Evolutionary conservation across 176 grass and related monocot species (phyloP).

Genomic region (Avena insularis): DNA sequence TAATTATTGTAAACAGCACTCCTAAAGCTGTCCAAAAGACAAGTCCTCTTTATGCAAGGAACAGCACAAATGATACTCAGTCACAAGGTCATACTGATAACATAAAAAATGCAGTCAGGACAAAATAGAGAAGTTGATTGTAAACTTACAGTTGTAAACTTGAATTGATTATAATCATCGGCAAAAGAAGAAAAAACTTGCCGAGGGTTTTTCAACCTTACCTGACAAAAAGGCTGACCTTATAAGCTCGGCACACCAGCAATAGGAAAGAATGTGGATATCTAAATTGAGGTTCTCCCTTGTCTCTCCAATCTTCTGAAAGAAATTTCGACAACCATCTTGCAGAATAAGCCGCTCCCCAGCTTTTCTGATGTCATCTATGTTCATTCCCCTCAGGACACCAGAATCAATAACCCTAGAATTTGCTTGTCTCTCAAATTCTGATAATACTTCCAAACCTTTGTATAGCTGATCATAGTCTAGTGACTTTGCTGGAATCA

Average conservation of each 20-base stretch:
- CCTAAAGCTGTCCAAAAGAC: neutral
- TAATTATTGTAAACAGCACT: conserved; percentile 12
- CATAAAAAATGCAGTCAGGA: neutral
- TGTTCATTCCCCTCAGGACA: conserved; percentile 82
- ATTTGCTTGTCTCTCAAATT: conserved; percentile 94
- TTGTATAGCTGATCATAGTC: conserved; percentile 73
- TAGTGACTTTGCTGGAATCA: conserved; percentile 66
- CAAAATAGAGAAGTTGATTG: neutral
- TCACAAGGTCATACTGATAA: conserved; percentile 17
- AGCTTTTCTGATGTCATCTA: conserved; percentile 93
- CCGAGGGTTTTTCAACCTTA: conserved; percentile 30
- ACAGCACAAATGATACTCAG: neutral
- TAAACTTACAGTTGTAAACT: conserved; percentile 4
- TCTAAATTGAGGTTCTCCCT: conserved; percentile 66
- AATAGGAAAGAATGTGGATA: conserved; percentile 96
- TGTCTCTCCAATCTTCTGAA: conserved; percentile 72
- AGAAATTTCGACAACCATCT: conserved; percentile 86
- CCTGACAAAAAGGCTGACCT: conserved; percentile 93
- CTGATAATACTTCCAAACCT: conserved; percentile 71
- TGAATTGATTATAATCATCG: neutral
- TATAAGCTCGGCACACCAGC: conserved; percentile 96
- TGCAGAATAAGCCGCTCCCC: conserved; percentile 87
- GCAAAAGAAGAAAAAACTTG: conserved; percentile 15
- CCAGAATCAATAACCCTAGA: conserved; percentile 85
- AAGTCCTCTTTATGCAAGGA: conserved; percentile 2